These are phyloP conservation scores for Bisporella sp. DNA, from an alignment of 2,329 filamentous ascomycete species.

Conservation along the genomic window DNA sequence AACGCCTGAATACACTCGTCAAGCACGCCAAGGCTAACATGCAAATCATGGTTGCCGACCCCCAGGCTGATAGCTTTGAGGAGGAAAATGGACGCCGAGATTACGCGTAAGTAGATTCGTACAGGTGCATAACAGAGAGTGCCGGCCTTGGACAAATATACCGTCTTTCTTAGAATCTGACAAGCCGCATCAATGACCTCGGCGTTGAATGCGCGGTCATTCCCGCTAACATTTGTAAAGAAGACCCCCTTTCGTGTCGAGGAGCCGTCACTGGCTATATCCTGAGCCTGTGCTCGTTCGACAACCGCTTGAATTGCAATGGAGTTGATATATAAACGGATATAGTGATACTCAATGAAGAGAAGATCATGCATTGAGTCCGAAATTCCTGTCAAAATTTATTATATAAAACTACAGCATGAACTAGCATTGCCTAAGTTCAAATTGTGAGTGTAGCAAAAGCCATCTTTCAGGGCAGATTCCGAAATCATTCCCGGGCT, in stretches of 20 bases:
- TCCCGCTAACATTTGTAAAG: constrained; percentile 32
- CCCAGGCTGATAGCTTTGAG: constrained; percentile 9
- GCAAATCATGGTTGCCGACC: constrained; percentile 2
- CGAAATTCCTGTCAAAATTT: no score
- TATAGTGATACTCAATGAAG: constrained; percentile 43
- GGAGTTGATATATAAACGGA: constrained; percentile 36
- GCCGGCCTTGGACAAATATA: constrained; percentile 37
- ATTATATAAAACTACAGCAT: no score
- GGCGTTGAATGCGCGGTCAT: constrained; percentile 47
- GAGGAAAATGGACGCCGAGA: constrained; percentile 45
- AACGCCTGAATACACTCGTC: constrained; percentile 4
- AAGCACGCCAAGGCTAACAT: constrained; percentile 5
- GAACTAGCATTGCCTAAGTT: no score
- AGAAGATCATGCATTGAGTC: constrained; percentile 25
- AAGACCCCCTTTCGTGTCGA: no score
- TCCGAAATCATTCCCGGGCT: no score
- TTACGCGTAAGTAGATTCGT: constrained; percentile 45
- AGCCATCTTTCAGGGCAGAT: no score
- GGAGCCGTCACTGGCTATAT: neutral
- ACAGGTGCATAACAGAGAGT: constrained; percentile 45
- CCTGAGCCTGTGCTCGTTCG: constrained; percentile 37
- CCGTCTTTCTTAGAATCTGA: constrained; percentile 42
- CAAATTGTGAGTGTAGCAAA: no score
- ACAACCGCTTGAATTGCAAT: constrained; percentile 51
- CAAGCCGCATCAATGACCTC: constrained; percentile 48